A percentile compares a stretch with the other conserved stretches of the same genome.
Evolutionary conservation across 441 rosid species (phyloP).

Genomic region (Cnidoscolus chayamansa): DNA sequence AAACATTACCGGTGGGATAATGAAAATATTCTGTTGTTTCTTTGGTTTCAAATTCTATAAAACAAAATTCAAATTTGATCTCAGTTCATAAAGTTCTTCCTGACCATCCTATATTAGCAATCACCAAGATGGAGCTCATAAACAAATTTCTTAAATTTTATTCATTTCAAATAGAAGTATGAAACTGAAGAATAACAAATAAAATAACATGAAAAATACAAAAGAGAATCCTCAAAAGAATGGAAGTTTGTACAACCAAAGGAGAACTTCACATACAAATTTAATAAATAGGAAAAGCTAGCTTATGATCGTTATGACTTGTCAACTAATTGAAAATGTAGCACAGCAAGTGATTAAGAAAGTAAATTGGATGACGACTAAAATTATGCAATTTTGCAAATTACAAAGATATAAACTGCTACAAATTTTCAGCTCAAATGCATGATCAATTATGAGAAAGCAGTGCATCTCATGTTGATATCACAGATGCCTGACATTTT

Average conservation of each 20-base stretch:
- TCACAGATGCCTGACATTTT: neutral
- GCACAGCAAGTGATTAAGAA: no score
- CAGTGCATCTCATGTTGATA: neutral
- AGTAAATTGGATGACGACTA: no score
- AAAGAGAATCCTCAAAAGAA: neutral
- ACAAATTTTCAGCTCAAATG: neutral
- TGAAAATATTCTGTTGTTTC: neutral
- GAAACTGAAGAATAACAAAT: neutral
- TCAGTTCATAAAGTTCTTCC: neutral
- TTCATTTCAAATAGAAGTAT: neutral
- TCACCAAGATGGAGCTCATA: neutral
- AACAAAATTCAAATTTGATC: neutral
- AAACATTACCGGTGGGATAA: neutral
- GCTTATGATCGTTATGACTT: no score
- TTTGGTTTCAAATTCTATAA: neutral
- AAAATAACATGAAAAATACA: no score
- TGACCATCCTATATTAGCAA: neutral
- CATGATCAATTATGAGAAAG: neutral
- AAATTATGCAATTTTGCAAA: neutral
- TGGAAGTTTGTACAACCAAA: neutral
- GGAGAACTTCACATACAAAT: neutral
- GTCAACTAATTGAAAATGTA: no score
- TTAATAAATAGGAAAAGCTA: no score
- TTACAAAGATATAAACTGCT: neutral
- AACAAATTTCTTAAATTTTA: neutral